phyloP scores from a whole-genome alignment of 2,329 filamentous ascomycete species.

The Monosporascus sp. region DNA sequence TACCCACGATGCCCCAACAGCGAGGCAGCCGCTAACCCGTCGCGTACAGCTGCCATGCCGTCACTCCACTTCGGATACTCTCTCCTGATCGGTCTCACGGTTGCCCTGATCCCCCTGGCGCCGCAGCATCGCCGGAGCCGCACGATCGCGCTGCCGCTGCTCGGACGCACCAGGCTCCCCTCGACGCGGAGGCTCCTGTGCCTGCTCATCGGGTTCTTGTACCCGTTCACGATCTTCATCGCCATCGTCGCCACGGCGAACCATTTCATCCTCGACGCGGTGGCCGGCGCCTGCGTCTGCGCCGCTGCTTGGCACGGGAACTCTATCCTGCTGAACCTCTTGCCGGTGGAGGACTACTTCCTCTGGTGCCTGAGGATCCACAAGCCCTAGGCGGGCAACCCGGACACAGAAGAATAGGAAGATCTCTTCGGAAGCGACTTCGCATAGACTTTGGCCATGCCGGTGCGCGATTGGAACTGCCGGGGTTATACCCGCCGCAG shows the following conservation, averaged over 20 bases:
- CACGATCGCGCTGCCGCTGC: constrained; percentile 16
- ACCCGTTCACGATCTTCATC: constrained; percentile 59
- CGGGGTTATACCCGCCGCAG: too few species aligned
- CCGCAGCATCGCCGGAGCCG: constrained; percentile 46
- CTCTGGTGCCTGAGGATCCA: constrained; percentile 58
- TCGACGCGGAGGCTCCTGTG: constrained; percentile 35
- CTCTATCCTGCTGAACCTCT: constrained; percentile 53
- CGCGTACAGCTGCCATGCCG: constrained; percentile 61
- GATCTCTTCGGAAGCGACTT: too few species aligned
- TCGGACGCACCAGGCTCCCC: constrained; percentile 1
- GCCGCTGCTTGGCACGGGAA: constrained; percentile 56
- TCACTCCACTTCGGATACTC: constrained; percentile 73
- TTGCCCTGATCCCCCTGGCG: constrained; percentile 59
- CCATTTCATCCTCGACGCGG: constrained; percentile 67
- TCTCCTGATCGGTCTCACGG: constrained; percentile 65
- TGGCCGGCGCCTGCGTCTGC: constrained; percentile 63
- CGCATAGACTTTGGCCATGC: too few species aligned
- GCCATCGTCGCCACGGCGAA: constrained; percentile 69
- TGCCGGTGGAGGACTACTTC: constrained; percentile 64
- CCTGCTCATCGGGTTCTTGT: constrained; percentile 49
- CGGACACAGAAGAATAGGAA: too few species aligned
- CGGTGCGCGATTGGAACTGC: too few species aligned
- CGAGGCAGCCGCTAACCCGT: background rate
- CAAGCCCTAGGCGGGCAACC: constrained; percentile 42
- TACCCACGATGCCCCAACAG: background rate